Evolutionary conservation across 2,329 filamentous ascomycete genomes (phyloP).

Genomic region (Onygenales sp.): DNA sequence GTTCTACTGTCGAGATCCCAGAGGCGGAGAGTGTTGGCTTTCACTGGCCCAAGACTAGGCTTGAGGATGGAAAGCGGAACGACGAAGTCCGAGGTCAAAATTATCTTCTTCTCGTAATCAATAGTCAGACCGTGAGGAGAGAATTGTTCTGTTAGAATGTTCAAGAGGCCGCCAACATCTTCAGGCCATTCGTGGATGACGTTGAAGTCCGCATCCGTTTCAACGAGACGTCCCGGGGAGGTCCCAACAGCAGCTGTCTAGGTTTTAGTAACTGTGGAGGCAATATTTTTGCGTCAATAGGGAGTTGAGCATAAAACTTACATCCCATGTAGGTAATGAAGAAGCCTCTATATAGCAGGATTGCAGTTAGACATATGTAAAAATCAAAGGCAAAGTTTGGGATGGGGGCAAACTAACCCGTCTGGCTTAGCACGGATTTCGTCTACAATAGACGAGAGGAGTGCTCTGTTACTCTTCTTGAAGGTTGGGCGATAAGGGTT

Average conservation of each 20-base stretch:
- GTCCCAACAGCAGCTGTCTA: conserved; percentile 43
- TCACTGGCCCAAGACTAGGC: conserved; percentile 44
- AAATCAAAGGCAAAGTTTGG: background rate
- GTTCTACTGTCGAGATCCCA: conserved; percentile 46
- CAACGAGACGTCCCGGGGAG: conserved; percentile 49
- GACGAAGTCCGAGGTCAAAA: conserved; percentile 55
- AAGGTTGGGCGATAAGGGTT: conserved; percentile 52
- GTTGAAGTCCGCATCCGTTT: conserved; percentile 50
- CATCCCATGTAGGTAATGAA: conserved; percentile 55
- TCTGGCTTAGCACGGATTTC: conserved; percentile 56
- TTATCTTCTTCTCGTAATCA: conserved; percentile 49
- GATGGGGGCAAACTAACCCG: conserved; percentile 21
- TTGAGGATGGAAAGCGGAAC: conserved; percentile 53
- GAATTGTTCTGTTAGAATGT: conserved; percentile 52
- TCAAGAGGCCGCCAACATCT: conserved; percentile 44
- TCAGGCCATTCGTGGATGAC: conserved; percentile 56
- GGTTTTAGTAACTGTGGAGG: conserved; percentile 5
- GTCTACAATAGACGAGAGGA: conserved; percentile 51
- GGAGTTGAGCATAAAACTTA: conserved; percentile 9
- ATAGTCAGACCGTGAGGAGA: conserved; percentile 51
- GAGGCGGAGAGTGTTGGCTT: conserved; percentile 49
- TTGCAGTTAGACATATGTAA: background rate
- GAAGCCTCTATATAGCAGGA: conserved; percentile 33
- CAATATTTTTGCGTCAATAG: background rate
- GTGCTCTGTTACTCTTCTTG: conserved; percentile 49